Base-by-base conservation (phyloP, 2,329 filamentous ascomycete genomes). In the Pseudogymnoascus sp. region DNA sequence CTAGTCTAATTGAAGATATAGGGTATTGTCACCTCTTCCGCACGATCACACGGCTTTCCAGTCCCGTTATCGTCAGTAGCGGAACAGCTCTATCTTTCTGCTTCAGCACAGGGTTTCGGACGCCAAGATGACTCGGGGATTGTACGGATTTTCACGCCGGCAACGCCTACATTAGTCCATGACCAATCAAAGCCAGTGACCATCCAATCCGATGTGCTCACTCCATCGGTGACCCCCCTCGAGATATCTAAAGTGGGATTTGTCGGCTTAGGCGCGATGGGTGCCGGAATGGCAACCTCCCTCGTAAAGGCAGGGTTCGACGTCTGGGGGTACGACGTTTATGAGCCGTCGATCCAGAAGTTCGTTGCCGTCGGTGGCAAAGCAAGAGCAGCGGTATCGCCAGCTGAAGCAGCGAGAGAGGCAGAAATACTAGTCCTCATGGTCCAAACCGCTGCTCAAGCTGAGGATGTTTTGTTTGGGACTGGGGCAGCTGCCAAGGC, bases 221-320 rank as follows among this genome's bases (percentile, higher is more conserved):
- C 65, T 24, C 61, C 63, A n/a, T 50, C 50, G 1, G 28, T 61
- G 6, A 68, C 63, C 7, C 61, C 65, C 2, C 37, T 62, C 2
- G 64, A 65, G 43, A 66, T 66, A n/a, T 59, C 19, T 26, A 77
- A 71, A 26, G 65, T 76, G 26, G 75, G 72, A 11, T 90, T 91
- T 75, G 86, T 89, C 67, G 88, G 88, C 78, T 84, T 91, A 2
- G 88, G 88, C 62, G 88, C 88, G 75, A 91, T 91, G 88, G 88
- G 88, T 72, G 88, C 89, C 71, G 88, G 88, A 72, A 90, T 91
- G 87, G 89, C 88, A 67, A 88, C 83, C 65, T 82, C 90, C 71
- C 82, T 91, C 53, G 79, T 90, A 68, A 84, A 85, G 68, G 76
- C 83, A 66, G 87, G 87, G 64, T 89, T 87, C 74, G 65, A 77